Conservation (phyloP, 768 basidiomycete genomes). For the Pilatotrama ljubarskyi region DNA sequence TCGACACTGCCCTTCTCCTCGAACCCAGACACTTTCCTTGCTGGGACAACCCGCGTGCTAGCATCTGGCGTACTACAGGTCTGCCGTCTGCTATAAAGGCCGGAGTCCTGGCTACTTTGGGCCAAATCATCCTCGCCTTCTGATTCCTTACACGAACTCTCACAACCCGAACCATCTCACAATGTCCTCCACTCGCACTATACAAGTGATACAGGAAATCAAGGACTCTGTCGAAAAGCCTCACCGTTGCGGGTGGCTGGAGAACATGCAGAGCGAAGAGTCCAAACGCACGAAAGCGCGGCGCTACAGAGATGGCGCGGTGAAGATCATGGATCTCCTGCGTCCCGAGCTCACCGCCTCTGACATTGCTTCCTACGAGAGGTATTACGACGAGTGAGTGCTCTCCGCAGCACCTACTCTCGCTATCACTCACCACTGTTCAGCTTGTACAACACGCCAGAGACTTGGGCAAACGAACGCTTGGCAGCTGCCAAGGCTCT, state of each 20-base stretch:
- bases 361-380: background rate
- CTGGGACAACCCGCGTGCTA: background rate
- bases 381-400: conserved; percentile 2
- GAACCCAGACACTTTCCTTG: background rate
- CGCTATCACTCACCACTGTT: background rate
- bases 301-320: conserved; percentile 9
- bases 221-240: conserved; percentile 12
- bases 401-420: background rate
- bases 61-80: background rate
- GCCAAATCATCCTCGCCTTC: background rate
- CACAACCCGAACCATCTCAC: background rate
- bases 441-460: background rate
- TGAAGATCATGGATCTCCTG: conserved; percentile 9
- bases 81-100: background rate
- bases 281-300: background rate
- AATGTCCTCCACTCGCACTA: background rate
- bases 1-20: background rate
- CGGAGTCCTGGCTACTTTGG: no score
- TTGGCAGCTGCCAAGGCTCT: background rate
- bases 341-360: background rate
- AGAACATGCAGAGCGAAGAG: background rate
- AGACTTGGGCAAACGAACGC: background rate
- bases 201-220: conserved; percentile 13
- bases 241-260: background rate
- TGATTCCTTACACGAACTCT: background rate